phyloP scores from a whole-genome alignment of 2,329 filamentous ascomycete species.

The Alternaria angustiovoidea region DNA sequence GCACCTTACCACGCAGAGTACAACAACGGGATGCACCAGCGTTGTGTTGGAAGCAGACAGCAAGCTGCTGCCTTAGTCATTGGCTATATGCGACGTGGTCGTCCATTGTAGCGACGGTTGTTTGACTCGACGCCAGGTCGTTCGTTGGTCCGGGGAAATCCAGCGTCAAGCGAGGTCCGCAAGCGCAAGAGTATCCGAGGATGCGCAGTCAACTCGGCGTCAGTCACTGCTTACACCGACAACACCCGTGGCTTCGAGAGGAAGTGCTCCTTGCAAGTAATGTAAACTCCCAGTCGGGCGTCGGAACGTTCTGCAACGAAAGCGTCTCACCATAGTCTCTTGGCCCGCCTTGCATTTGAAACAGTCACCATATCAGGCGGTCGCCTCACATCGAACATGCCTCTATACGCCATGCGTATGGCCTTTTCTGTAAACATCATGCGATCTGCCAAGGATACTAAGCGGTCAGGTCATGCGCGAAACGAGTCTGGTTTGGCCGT shows the following conservation, averaged over 20 bases:
- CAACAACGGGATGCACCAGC: neutral
- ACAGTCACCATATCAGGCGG: constrained; percentile 27
- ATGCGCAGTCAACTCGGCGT: constrained; percentile 1
- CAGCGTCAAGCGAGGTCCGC: neutral
- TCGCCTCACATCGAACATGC: constrained; percentile 15
- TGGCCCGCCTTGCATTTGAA: constrained; percentile 35
- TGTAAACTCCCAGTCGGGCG: constrained; percentile 1
- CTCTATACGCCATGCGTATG: constrained; percentile 26
- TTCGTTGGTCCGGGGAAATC: neutral
- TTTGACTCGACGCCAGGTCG: neutral
- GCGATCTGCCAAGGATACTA: constrained; percentile 16
- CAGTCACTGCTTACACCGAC: neutral
- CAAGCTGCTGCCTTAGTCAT: neutral
- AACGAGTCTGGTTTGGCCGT: constrained; percentile 36
- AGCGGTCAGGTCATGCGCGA: constrained; percentile 32
- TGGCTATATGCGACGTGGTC: neutral
- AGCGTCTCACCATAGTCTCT: constrained; percentile 35
- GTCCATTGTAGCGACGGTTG: neutral
- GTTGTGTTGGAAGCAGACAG: neutral
- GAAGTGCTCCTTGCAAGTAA: neutral
- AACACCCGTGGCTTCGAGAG: neutral
- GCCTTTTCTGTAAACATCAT: constrained; percentile 29
- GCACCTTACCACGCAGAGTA: neutral
- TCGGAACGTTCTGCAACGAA: constrained; percentile 21
- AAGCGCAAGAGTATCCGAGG: constrained; percentile 3